phyloP scores from a whole-genome alignment of 2,329 filamentous ascomycete species.

The Colletotrichum lentis region DNA sequence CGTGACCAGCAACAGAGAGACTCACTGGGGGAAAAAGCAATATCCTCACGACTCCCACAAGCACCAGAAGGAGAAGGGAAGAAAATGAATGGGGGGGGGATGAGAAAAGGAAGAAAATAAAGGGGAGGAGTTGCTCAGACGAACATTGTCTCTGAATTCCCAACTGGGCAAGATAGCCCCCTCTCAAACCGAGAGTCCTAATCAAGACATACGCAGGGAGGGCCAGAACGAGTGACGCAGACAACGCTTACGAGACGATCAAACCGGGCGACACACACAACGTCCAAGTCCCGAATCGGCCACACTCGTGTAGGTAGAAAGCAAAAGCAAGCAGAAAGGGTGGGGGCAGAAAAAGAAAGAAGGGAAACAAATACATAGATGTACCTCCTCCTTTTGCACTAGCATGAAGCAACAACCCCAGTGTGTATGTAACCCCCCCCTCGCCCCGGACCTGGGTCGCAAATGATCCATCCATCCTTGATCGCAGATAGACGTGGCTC shows the following conservation, averaged over 20 bases:
- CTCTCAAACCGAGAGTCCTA: too few species aligned
- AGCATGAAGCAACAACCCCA: too few species aligned
- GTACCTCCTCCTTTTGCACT: not conserved
- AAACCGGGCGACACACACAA: not conserved
- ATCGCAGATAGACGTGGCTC: not conserved
- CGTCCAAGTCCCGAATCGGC: not conserved
- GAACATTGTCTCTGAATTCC: not conserved
- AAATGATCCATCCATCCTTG: not conserved
- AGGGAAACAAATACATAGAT: not conserved
- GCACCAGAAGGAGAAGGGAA: not conserved
- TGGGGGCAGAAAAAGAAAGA: not conserved
- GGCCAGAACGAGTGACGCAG: not conserved
- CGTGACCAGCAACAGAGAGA: not conserved
- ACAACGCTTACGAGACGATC: not conserved
- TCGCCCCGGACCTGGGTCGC: not conserved
- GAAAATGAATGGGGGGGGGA: too few species aligned
- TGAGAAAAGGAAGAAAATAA: too few species aligned
- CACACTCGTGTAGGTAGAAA: too few species aligned
- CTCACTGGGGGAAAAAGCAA: not conserved
- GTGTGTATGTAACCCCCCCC: too few species aligned
- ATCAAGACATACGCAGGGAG: not conserved
- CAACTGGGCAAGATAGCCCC: not conserved
- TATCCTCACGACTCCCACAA: not conserved
- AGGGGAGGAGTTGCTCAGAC: too few species aligned
- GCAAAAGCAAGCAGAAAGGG: not conserved